These are phyloP conservation scores for Fusarium buharicum DNA, from an alignment of 2,329 filamentous ascomycete genomes.

Conservation along the genomic window DNA sequence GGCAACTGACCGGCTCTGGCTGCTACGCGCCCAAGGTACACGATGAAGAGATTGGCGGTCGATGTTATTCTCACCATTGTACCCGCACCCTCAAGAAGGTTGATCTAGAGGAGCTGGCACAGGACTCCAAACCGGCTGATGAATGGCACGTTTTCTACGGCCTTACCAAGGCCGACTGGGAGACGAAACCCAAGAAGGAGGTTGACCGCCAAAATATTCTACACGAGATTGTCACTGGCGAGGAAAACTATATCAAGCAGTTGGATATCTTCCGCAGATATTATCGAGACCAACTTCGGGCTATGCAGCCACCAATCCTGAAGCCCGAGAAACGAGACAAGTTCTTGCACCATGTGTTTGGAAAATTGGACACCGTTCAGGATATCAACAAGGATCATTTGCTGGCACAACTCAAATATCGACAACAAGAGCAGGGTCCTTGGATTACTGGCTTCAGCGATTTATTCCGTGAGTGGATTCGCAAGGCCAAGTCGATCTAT, in stretches of 20 bases:
- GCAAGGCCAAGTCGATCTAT: slow-evolving; percentile 89
- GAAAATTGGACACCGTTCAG: slow-evolving; percentile 87
- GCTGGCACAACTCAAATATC: slow-evolving; percentile 92
- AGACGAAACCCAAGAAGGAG: slow-evolving; percentile 82
- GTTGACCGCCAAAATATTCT: slow-evolving; percentile 92
- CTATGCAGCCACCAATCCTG: slow-evolving; percentile 82
- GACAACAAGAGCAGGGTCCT: slow-evolving; percentile 95
- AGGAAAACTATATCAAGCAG: slow-evolving; percentile 90
- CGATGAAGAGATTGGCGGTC: slow-evolving; percentile 71
- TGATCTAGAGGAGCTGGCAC: slow-evolving; percentile 80
- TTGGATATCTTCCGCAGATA: slow-evolving; percentile 85
- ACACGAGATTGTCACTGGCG: slow-evolving; percentile 93
- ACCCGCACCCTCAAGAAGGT: slow-evolving; percentile 95
- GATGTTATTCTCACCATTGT: slow-evolving; percentile 95
- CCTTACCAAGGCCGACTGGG: slow-evolving; percentile 79
- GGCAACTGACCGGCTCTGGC: slow-evolving; percentile 89
- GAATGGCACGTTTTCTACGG: slow-evolving; percentile 94
- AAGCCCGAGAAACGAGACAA: slow-evolving; percentile 78
- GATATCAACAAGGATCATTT: slow-evolving; percentile 93
- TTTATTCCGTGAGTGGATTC: slow-evolving; percentile 97
- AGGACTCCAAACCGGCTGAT: slow-evolving; percentile 72
- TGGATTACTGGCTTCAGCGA: slow-evolving; percentile 96
- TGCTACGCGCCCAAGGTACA: slow-evolving; percentile 92
- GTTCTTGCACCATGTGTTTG: slow-evolving; percentile 88
- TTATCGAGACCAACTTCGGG: slow-evolving; percentile 82